phyloP scores from a whole-genome alignment of 257 asterid species.

The Apocynum venetum region DNA sequence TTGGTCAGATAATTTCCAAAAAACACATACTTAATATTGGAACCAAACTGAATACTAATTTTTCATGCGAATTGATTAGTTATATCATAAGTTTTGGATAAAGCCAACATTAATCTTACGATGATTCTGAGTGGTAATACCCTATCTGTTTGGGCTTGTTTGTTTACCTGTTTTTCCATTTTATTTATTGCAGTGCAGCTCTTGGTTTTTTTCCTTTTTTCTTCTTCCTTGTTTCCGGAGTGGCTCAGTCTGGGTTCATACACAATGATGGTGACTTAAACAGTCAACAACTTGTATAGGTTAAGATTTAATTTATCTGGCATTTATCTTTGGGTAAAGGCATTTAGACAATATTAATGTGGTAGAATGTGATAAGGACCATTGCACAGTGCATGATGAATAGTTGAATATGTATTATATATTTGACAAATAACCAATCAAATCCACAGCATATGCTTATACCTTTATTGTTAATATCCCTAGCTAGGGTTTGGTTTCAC shows the following conservation, averaged over 20 bases:
- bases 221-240: not conserved
- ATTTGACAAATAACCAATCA: not conserved
- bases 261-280: not conserved
- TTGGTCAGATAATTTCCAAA: too few relatives aligned
- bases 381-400: not conserved
- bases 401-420: not conserved
- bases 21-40: too few relatives aligned
- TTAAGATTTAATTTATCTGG: not conserved
- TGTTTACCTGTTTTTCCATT: not conserved
- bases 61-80: too few relatives aligned
- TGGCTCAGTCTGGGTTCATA: not conserved
- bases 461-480: not conserved
- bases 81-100: too few relatives aligned
- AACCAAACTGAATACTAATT: too few relatives aligned
- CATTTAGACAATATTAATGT: not conserved
- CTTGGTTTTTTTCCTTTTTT: not conserved
- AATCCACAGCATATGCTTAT: not conserved
- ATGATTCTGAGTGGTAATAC: too few relatives aligned
- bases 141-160: too few relatives aligned
- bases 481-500: not conserved
- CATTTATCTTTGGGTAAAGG: not conserved
- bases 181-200: not conserved
- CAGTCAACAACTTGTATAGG: not conserved
- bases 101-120: too few relatives aligned
- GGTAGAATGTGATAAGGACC: not conserved